Conservation (phyloP, 2,329 filamentous ascomycete genomes). For the Neonectria sp. region DNA sequence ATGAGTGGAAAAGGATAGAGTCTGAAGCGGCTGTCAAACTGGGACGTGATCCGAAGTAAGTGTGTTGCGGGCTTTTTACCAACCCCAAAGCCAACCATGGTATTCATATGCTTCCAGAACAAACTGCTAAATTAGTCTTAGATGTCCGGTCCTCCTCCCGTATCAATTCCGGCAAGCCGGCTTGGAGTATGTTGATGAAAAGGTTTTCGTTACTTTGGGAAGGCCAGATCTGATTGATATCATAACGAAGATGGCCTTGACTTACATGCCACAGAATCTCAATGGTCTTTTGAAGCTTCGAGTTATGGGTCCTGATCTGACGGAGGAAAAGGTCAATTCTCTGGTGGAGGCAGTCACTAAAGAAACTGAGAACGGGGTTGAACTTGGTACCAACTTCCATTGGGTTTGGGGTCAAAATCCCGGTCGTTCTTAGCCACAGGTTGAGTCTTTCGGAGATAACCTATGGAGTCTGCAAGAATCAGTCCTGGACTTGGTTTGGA, state of each 20-base stretch:
- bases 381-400: not conserved
- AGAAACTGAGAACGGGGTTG: not conserved
- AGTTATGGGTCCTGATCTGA: not conserved
- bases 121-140: not conserved
- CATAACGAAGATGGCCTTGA: not conserved
- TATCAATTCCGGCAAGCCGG: not conserved
- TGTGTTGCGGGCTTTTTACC: not conserved
- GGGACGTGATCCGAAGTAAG: slow-evolving; percentile 1
- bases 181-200: not conserved
- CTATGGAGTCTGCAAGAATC: not conserved
- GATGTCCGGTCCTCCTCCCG: not conserved
- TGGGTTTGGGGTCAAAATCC: not conserved
- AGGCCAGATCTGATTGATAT: not conserved
- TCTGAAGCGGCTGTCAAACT: not conserved
- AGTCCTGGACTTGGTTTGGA: not conserved
- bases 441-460: not conserved
- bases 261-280: not conserved
- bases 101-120: not conserved
- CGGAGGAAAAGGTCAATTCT: not conserved
- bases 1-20: not conserved
- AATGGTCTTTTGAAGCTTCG: not conserved
- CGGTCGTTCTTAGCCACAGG: not conserved
- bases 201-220: not conserved
- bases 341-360: not conserved
- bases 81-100: not conserved